A percentile compares a stretch with the other conserved stretches of the same genome.
These are phyloP conservation scores for Biscogniauxia mediterranea DNA, from an alignment of 2,329 filamentous ascomycete species.

Conservation along the genomic window DNA sequence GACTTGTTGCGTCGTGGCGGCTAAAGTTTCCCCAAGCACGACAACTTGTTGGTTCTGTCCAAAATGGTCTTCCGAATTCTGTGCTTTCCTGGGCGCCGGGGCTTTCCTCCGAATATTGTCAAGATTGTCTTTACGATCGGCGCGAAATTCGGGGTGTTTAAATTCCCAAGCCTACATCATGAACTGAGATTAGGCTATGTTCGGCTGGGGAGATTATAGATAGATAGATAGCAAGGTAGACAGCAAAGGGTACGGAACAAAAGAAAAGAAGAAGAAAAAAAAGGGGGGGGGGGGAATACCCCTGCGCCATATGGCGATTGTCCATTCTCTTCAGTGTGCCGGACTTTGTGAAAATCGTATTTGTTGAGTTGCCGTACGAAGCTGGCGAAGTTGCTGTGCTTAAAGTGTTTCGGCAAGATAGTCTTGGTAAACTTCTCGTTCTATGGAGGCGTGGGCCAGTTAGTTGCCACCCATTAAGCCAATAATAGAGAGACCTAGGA, in stretches of 20 bases:
- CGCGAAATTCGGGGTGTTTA: slow-evolving; percentile 93
- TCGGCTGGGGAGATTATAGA: not conserved
- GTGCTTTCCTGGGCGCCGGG: slow-evolving; percentile 79
- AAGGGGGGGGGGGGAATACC: slow-evolving; percentile 47
- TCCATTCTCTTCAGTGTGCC: slow-evolving; percentile 83
- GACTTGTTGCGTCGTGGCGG: slow-evolving; percentile 89
- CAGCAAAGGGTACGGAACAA: too few species aligned
- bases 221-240: too few species aligned
- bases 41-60: slow-evolving; percentile 83
- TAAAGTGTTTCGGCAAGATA: slow-evolving; percentile 81
- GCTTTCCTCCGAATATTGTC: slow-evolving; percentile 97
- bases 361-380: slow-evolving; percentile 78
- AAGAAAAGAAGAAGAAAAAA: not conserved
- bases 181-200: slow-evolving; percentile 29
- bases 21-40: slow-evolving; percentile 81
- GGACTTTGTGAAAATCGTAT: slow-evolving; percentile 85
- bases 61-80: slow-evolving; percentile 66
- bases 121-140: slow-evolving; percentile 91
- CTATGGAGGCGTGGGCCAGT: slow-evolving; percentile 43
- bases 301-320: slow-evolving; percentile 78
- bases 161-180: slow-evolving; percentile 80
- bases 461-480: too few species aligned
- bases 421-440: slow-evolving; percentile 90
- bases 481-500: not conserved
- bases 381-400: slow-evolving; percentile 80